phyloP scores from a whole-genome alignment of 2,329 filamentous ascomycete species.

The Lasiodiplodia citricola region DNA sequence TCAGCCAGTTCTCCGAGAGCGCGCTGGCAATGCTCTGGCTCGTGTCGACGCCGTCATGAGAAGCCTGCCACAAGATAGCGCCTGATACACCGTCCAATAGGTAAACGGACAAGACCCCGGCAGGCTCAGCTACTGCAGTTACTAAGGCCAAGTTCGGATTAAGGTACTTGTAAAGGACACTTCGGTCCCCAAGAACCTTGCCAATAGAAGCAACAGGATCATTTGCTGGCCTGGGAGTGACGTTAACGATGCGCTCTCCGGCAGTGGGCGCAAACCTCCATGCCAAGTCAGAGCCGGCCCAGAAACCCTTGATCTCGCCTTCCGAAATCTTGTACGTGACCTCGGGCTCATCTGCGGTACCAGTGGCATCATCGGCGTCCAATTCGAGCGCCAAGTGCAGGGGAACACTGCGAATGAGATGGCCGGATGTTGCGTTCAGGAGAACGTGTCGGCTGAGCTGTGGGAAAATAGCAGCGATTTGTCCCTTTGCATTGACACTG shows the following conservation, averaged over 20 bases:
- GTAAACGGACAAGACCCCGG: constrained; percentile 71
- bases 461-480: constrained; percentile 19
- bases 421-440: constrained; percentile 20
- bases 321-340: constrained; percentile 41
- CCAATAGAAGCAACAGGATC: constrained; percentile 95
- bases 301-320: constrained; percentile 40
- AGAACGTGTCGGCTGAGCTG: constrained; percentile 19
- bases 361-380: background rate
- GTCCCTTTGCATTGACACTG: constrained; percentile 10
- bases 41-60: constrained; percentile 75
- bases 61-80: constrained; percentile 73
- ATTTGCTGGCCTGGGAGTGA: constrained; percentile 72
- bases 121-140: constrained; percentile 66
- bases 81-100: constrained; percentile 88
- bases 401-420: constrained; percentile 10
- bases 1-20: constrained; percentile 94
- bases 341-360: background rate
- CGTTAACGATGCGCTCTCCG: constrained; percentile 70
- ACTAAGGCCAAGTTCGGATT: constrained; percentile 85
- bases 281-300: constrained; percentile 38
- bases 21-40: constrained; percentile 75
- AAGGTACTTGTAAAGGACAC: constrained; percentile 97
- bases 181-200: constrained; percentile 86
- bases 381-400: constrained; percentile 4
- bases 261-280: constrained; percentile 77